Conservation (phyloP, 2,329 filamentous ascomycete species). For the Trichoderma koningiopsis region DNA sequence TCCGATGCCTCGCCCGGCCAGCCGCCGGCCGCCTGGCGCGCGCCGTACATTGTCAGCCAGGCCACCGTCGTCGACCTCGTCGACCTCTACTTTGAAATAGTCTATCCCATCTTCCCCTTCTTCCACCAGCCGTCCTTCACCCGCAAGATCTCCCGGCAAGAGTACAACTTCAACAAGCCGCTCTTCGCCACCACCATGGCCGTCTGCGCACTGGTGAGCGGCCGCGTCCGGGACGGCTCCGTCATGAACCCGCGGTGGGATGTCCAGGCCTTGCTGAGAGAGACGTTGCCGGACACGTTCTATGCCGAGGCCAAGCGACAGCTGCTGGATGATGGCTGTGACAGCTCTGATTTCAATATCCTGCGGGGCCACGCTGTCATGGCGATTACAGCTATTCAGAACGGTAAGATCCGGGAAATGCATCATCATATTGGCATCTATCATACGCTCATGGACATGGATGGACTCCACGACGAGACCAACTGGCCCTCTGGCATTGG, state of each 20-base stretch:
- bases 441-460: slow-evolving; percentile 50
- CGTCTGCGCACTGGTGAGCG: slow-evolving; percentile 52
- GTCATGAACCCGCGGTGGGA: slow-evolving; percentile 42
- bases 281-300: slow-evolving; percentile 30
- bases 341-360: slow-evolving; percentile 25
- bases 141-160: slow-evolving; percentile 42
- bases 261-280: slow-evolving; percentile 38
- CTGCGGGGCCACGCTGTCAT: slow-evolving; percentile 45
- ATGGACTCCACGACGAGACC: slow-evolving; percentile 55
- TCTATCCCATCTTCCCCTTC: slow-evolving; percentile 57
- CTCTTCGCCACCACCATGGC: slow-evolving; percentile 56
- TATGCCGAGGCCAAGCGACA: slow-evolving; percentile 29
- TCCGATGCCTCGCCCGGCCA: slow-evolving; percentile 5
- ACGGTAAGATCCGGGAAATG: slow-evolving; percentile 51
- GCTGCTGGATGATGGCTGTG: slow-evolving; percentile 21
- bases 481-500: slow-evolving; percentile 52
- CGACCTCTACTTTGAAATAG: slow-evolving; percentile 54
- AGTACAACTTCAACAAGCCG: slow-evolving; percentile 46
- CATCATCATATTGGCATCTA: slow-evolving; percentile 55
- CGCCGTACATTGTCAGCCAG: slow-evolving; percentile 28
- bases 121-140: slow-evolving; percentile 52
- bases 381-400: slow-evolving; percentile 54
- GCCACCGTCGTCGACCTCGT: slow-evolving; percentile 44
- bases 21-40: slow-evolving; percentile 16
- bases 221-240: slow-evolving; percentile 53